Evolutionary conservation across 805 yeast species (phyloP).

Genomic region (Yarrowia osloensis): DNA sequence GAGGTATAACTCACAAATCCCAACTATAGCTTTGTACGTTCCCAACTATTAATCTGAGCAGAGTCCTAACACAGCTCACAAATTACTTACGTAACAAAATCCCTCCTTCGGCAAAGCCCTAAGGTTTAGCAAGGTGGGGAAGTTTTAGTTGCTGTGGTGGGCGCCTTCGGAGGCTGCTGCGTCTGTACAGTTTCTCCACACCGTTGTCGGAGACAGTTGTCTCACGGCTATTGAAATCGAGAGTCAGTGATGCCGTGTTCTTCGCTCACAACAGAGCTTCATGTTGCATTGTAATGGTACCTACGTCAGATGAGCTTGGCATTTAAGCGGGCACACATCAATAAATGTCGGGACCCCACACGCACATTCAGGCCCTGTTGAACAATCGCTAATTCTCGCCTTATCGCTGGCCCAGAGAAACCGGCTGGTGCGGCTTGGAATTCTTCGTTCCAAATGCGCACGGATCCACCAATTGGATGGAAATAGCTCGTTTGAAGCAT

Average conservation of each 20-base stretch:
- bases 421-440: conserved; percentile 8
- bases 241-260: not conserved
- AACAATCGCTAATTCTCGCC: not conserved
- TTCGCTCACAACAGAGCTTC: not conserved
- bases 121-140: conserved; percentile 8
- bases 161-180: not conserved
- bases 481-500: not conserved
- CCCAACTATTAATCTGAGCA: not conserved
- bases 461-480: not conserved
- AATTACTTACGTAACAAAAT: not conserved
- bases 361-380: no score
- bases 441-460: not conserved
- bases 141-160: not conserved
- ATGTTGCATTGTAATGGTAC: not conserved
- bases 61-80: not conserved
- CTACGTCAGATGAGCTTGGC: not conserved
- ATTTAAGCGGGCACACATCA: no score
- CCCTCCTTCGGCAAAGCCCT: not conserved
- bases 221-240: not conserved
- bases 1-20: not conserved
- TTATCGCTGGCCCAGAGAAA: not conserved
- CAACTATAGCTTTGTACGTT: not conserved
- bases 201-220: not conserved
- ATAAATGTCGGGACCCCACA: no score
- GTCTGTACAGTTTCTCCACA: not conserved